Evolutionary conservation across 495 filamentous ascomycete species (phyloP), one percentile per base, ranked within the genome.

Genomic region (Aspergillus kassunensis): DNA sequence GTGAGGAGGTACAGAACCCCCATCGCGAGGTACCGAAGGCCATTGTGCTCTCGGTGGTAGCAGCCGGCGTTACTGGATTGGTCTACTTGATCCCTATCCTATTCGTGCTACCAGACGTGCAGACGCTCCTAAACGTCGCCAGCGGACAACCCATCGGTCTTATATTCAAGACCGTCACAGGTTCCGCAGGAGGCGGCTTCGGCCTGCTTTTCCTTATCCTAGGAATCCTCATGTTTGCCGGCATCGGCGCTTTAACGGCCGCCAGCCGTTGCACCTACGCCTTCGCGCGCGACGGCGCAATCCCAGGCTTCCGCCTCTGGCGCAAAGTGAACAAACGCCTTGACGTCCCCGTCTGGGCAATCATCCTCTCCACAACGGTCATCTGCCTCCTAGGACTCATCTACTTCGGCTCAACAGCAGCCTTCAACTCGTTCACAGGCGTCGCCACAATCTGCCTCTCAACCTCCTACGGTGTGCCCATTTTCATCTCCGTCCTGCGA

Each of bases 191-290:
- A 13, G 87, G 88, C 18, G 87, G 85, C 2, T 86, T 92, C 36
- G 88, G 79, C 4, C 73, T 92, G 2, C 76, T 89, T 9, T 84
- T 88, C 62, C 70, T 91, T 5, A 80, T 90, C 51, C 75, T 91
- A 20, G 81, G 86, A 5, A 85, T 91, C 61, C 75, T 90, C 59
- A 60, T 91, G 12, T 89, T 91, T 54, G 86, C 85, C 1, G 79
- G 79, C 1, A 86, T 80, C 11, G 82, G 79, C 2, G 81, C 89
- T 51, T 80, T 89, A 75, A 88, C 87, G 2, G 88, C 88, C 2
- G 81, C 80, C 40, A 85, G 78, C 55, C 81, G 88, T 3, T 89
- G 89, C 79, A 85, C 83, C 6, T 90, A 86, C 55, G 86, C 87
- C 4, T 91, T 91, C 57, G 83, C 82, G 16, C 83, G 74, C n/a